These are phyloP conservation scores for Daldinia bambusicola DNA, from an alignment of 495 filamentous ascomycete genomes.

Conservation along the genomic window DNA sequence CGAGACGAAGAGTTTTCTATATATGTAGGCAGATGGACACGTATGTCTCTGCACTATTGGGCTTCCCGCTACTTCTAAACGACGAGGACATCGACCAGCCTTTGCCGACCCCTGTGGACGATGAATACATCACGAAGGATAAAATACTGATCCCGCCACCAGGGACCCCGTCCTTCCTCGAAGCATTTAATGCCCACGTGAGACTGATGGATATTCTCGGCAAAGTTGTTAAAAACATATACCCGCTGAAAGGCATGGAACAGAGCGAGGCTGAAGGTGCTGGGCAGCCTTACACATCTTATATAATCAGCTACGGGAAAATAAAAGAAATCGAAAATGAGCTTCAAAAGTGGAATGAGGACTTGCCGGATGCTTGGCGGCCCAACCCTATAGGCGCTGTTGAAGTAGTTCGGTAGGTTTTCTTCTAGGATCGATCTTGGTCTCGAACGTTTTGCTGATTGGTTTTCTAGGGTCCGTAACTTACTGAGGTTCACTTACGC, in stretches of 20 bases:
- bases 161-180: conserved; percentile 77
- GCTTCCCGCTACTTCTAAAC: conserved; percentile 83
- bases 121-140: conserved; percentile 86
- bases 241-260: conserved; percentile 81
- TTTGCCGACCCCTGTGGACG: conserved; percentile 84
- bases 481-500: conserved; percentile 87
- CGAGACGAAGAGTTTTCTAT: conserved; percentile 88
- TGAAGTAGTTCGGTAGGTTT: conserved; percentile 76
- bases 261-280: conserved; percentile 61
- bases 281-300: conserved; percentile 59
- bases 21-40: conserved; percentile 92
- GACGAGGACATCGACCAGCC: conserved; percentile 94
- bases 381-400: conserved; percentile 78
- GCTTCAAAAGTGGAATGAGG: conserved; percentile 84
- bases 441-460: conserved; percentile 36
- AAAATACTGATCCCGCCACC: conserved; percentile 78
- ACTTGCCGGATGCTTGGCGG: conserved; percentile 76
- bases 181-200: conserved; percentile 87
- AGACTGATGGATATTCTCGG: conserved; percentile 78
- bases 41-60: conserved; percentile 89
- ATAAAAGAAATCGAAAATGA: conserved; percentile 92
- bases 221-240: conserved; percentile 89
- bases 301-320: conserved; percentile 86
- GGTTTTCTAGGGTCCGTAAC: conserved; percentile 76
- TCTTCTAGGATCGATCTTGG: background rate